phyloP scores from a whole-genome alignment of 306 rosid genomes.

The Fragaria ananassa region DNA sequence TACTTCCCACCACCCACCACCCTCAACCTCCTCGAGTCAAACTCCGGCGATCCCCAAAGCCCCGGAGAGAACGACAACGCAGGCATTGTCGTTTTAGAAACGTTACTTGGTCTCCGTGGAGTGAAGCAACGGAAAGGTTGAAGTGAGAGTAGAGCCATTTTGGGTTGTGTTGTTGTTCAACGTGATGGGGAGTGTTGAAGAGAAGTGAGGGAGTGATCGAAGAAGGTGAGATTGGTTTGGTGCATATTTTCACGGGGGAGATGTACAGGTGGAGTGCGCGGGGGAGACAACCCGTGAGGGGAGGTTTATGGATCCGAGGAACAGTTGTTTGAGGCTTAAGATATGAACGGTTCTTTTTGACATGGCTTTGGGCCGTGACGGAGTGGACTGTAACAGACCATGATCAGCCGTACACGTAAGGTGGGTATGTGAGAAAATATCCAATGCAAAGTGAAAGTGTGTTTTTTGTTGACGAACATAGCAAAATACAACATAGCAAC shows the following conservation, averaged over 20 bases:
- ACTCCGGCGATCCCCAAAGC: conserved; percentile 11
- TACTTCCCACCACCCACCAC: conserved; percentile 4
- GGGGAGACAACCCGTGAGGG: conserved; percentile 8
- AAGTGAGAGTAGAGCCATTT: conserved; percentile 22
- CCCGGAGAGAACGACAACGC: conserved; percentile 9
- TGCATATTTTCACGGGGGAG: not conserved
- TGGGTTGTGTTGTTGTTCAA: not conserved
- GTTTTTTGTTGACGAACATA: too few relatives aligned
- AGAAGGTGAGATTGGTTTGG: not conserved
- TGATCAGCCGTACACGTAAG: not conserved
- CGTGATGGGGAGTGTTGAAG: not conserved
- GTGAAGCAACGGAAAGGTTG: conserved; percentile 11
- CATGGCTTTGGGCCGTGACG: not conserved
- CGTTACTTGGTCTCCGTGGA: conserved; percentile 7
- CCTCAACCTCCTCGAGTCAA: conserved; percentile 8
- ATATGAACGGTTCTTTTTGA: not conserved
- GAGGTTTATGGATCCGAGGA: not conserved
- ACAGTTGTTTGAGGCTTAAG: not conserved
- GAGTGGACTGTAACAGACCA: not conserved
- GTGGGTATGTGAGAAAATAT: not conserved
- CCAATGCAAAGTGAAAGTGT: not conserved
- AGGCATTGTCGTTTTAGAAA: not conserved
- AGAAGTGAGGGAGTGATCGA: not conserved
- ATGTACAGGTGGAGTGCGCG: conserved; percentile 6
- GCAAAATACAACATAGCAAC: too few relatives aligned